These are phyloP conservation scores for Pythium guiyangense DNA, from an alignment of 352 stramenopile genomes.

Conservation along the genomic window DNA sequence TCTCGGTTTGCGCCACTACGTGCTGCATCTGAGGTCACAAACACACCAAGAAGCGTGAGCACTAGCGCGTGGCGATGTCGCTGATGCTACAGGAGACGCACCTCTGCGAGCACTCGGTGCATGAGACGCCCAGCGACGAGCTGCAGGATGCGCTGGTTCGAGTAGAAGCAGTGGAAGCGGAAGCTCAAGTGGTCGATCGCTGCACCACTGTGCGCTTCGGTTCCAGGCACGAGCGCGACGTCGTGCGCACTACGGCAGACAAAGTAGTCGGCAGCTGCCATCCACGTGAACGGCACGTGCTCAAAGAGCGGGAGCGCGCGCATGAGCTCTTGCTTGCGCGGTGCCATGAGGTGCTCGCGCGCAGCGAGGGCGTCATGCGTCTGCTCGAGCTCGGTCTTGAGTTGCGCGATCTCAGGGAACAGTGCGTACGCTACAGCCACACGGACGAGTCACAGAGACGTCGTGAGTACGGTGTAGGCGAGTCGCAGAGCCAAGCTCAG, in stretches of 20 bases:
- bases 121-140: constrained; percentile 61
- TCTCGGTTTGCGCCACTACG: constrained; percentile 19
- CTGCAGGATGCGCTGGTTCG: constrained; percentile 54
- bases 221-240: constrained; percentile 46
- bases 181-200: constrained; percentile 55
- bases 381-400: constrained; percentile 46
- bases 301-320: constrained; percentile 47
- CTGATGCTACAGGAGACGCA: constrained; percentile 7
- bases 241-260: constrained; percentile 58
- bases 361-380: constrained; percentile 42
- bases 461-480: too few species aligned
- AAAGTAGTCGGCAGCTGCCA: constrained; percentile 73
- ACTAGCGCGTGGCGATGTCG: neutral
- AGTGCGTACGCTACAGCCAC: constrained; percentile 55
- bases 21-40: constrained; percentile 33
- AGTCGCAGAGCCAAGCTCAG: too few species aligned
- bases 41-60: neutral
- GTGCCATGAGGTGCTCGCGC: constrained; percentile 50
- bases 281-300: constrained; percentile 52
- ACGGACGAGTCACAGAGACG: too few species aligned
- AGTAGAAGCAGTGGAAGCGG: constrained; percentile 83
- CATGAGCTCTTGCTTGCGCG: constrained; percentile 48
- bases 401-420: constrained; percentile 54
- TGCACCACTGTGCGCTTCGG: constrained; percentile 30
- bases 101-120: constrained; percentile 54